Evolutionary conservation across 2,329 filamentous ascomycete species (phyloP), one percentile per base, ranked within the genome.

Genomic region (Pseudocercospora pini-densiflorae): DNA sequence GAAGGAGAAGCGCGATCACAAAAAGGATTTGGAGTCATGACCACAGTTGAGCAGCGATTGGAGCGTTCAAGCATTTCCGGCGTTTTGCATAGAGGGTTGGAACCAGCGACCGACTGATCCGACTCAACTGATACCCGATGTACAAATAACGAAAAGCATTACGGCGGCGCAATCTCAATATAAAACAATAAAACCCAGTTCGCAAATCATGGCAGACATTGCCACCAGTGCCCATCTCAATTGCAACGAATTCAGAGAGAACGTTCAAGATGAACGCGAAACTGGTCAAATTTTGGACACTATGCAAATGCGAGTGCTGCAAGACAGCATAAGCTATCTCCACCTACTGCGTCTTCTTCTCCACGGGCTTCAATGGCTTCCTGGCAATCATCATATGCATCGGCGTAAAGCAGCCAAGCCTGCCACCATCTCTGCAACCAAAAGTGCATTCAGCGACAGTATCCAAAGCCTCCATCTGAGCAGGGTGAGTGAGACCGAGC

Each of bases 301-400:
- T 16, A 40, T 40, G 36, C 36, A 40, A 40, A 40, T 40, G 19
- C 47, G 14, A 23, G 14, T 21, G 19, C 45, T 27, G 9, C 9
- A 16, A 24, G 19, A 51, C 19, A 51, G 19, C 47, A 21, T 2
- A 16, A 24, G 19, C 47, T 5, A 12, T 51, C 19, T 24, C 21
- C 5, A 14, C 19, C 51, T 55, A 55, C 51, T 55, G 51, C 24
- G 51, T 55, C 24, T 55, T 55, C 51, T 55, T 31, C 27, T n/a
- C 51, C 3, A 29, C 21, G 12, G 49, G 43, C 45, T 49, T 49
- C 9, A 51, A 10, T 6, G 93, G 92, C 85, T 97, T 97, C 81
- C 91, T 89, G 68, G 88, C 94, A 67, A 97, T 87, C 92, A 97
- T 97, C 77, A 97, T 84, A 83, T 96, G 97, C 94, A 97, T 97